Conservation (phyloP, 257 asterid genomes). For the Nicotiana tomentosiformis region DNA sequence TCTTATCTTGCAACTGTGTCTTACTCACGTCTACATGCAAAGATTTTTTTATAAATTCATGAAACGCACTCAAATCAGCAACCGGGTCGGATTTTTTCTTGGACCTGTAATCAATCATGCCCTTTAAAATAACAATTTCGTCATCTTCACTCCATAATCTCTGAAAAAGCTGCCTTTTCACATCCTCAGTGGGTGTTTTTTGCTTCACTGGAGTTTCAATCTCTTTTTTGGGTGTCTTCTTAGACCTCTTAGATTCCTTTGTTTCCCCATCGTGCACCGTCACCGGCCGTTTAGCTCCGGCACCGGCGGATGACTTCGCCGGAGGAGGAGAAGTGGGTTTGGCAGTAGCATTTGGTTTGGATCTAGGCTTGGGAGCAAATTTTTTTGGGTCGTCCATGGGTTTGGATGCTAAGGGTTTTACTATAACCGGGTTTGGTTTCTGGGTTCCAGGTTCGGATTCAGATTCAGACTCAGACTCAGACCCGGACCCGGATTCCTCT, state of each 20-base stretch:
- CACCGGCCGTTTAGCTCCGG: conserved; percentile 35
- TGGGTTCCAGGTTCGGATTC: conserved; percentile 20
- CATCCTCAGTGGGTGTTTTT: conserved; percentile 15
- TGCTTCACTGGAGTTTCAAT: conserved; percentile 13
- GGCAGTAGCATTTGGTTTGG: conserved; percentile 3
- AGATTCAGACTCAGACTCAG: conserved; percentile 39
- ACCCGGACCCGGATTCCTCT: conserved; percentile 16
- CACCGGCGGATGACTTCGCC: conserved; percentile 19
- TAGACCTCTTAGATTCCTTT: conserved; percentile 38
- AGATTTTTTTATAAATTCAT: conserved; percentile 39
- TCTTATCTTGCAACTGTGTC: conserved; percentile 53
- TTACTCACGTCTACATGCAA: conserved; percentile 34
- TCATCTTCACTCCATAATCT: conserved; percentile 66
- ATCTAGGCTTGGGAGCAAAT: conserved; percentile 9
- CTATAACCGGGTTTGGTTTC: conserved; percentile 2
- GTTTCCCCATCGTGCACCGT: conserved; percentile 18
- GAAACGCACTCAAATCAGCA: conserved; percentile 37
- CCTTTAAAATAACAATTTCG: conserved; percentile 46
- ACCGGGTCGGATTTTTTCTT: conserved; percentile 36
- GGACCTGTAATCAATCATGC: conserved; percentile 38
- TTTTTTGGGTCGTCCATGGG: conserved; percentile 7
- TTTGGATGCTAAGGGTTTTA: conserved; percentile 5
- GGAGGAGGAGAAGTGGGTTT: not conserved
- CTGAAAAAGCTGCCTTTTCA: conserved; percentile 37
- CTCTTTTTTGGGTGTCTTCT: conserved; percentile 30